Conservation (phyloP, 352 stramenopile genomes). For the Phytophthora brassicae region DNA sequence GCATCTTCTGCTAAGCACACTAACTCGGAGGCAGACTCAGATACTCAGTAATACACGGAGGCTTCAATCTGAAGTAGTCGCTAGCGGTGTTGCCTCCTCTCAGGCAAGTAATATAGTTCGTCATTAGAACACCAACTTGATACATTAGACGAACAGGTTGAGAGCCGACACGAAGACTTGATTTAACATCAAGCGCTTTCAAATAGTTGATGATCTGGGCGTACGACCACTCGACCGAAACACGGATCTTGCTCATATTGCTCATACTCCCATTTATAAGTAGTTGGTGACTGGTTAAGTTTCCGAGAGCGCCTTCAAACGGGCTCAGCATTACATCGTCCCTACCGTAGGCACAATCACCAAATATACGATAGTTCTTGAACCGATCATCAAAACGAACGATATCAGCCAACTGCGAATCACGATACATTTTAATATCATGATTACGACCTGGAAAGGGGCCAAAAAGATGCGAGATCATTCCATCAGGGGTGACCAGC, state of each 20-base stretch:
- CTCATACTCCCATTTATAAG: slow-evolving; percentile 2
- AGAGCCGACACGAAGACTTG: background rate
- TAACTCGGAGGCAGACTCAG: background rate
- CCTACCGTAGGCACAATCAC: background rate
- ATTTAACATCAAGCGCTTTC: slow-evolving; percentile 1
- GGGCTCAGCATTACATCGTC: background rate
- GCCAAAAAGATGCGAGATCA: background rate
- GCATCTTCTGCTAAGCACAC: background rate
- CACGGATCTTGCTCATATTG: background rate
- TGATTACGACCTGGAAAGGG: background rate
- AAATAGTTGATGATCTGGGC: slow-evolving; percentile 9
- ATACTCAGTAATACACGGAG: background rate
- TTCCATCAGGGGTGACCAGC: too few relatives aligned
- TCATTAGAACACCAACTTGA: slow-evolving; percentile 4
- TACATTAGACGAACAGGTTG: slow-evolving; percentile 10
- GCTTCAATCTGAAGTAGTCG: background rate
- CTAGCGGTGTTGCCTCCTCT: slow-evolving; percentile 1
- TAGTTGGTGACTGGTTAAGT: background rate
- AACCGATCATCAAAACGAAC: background rate
- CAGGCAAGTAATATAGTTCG: background rate
- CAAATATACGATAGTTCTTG: background rate
- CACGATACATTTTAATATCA: background rate
- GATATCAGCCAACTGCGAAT: background rate
- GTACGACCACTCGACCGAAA: slow-evolving; percentile 7
- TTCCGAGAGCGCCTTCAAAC: background rate